phyloP scores from a whole-genome alignment of 2,329 filamentous ascomycete species.

The Apiospora hydei region DNA sequence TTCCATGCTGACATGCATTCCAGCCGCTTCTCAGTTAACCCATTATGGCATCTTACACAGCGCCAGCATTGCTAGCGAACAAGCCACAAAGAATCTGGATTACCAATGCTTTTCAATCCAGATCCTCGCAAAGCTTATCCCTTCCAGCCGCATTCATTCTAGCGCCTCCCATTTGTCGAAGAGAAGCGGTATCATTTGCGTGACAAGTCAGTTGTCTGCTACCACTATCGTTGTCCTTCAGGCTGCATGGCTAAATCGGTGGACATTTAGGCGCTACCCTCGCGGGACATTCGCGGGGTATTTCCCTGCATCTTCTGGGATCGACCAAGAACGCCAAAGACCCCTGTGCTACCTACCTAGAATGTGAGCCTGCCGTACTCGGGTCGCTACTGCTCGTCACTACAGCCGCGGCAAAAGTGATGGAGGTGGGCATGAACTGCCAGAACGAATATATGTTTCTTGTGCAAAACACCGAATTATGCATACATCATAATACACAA shows the following conservation, averaged over 20 bases:
- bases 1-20: not conserved
- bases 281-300: not conserved
- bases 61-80: not conserved
- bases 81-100: not conserved
- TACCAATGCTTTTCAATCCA: constrained; percentile 4
- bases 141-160: not conserved
- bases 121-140: not conserved
- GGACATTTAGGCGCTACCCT: not conserved
- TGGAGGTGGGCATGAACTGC: too few species aligned
- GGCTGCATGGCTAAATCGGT: too few species aligned
- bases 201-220: too few species aligned
- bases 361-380: not conserved
- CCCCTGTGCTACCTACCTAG: not conserved
- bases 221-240: too few species aligned
- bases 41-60: not conserved
- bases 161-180: not conserved
- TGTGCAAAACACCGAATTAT: accelerated
- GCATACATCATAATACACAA: not conserved
- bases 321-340: not conserved
- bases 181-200: too few species aligned
- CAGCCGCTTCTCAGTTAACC: not conserved
- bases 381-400: too few species aligned
- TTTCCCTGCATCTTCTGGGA: not conserved
- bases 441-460: not conserved
- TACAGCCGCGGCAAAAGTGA: too few species aligned